A percentile compares a stretch with the other conserved stretches of the same genome.
These are phyloP conservation scores for Pestalotiopsis sp. DNA, from an alignment of 2,329 filamentous ascomycete genomes.

Conservation along the genomic window DNA sequence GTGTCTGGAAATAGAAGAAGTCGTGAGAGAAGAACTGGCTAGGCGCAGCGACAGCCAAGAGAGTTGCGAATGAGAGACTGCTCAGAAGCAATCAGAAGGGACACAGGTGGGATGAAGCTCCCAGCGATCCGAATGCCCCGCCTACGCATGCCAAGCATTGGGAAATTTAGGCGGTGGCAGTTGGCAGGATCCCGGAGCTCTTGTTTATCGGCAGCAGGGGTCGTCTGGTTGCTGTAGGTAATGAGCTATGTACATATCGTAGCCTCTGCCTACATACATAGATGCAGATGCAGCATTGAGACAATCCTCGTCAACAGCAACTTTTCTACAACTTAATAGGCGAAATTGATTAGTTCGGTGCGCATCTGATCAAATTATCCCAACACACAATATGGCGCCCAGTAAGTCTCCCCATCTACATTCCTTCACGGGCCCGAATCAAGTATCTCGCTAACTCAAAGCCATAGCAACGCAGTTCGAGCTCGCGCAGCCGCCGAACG, in stretches of 20 bases:
- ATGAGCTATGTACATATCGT: not conserved
- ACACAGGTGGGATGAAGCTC: constrained; percentile 17
- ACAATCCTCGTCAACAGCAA: not conserved
- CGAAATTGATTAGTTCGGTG: not conserved
- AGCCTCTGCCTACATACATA: not conserved
- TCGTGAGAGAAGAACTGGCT: not conserved
- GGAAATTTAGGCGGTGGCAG: constrained; percentile 24
- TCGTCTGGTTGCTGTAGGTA: not conserved
- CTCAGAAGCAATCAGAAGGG: not conserved
- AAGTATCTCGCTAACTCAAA: constrained; percentile 14
- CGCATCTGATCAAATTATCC: not conserved
- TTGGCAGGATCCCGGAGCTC: constrained; percentile 16
- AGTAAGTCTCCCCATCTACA: constrained; percentile 17
- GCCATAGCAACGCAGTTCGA: constrained; percentile 73
- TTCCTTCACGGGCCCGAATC: constrained; percentile 14
- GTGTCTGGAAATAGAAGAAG: not conserved
- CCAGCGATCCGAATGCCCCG: constrained; percentile 14
- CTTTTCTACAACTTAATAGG: not conserved
- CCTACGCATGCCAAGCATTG: constrained; percentile 7
- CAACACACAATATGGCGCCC: constrained; percentile 24
- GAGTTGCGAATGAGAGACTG: not conserved
- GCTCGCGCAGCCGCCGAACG: constrained; percentile 78
- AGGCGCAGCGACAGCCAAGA: not conserved
- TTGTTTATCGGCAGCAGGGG: constrained; percentile 20
- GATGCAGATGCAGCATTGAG: not conserved